Conservation (phyloP, 2,329 filamentous ascomycete species). For the Pyrenochaeta sp. region DNA sequence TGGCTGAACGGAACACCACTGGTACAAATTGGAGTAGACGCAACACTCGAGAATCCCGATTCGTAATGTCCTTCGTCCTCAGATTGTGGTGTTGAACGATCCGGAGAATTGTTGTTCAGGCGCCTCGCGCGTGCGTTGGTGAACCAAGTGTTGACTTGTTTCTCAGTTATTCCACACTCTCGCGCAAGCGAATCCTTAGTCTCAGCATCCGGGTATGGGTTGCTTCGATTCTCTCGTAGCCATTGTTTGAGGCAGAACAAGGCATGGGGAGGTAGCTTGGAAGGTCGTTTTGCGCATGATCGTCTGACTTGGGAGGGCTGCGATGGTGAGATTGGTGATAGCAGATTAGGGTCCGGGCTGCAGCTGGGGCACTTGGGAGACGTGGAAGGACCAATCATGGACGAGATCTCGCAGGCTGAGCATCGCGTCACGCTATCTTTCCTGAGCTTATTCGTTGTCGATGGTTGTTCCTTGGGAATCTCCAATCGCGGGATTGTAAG, state of each 20-base stretch:
- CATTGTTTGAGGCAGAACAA: slow-evolving; percentile 36
- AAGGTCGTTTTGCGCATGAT: slow-evolving; percentile 36
- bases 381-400: slow-evolving; percentile 18
- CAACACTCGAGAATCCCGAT: slow-evolving; percentile 20
- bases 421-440: slow-evolving; percentile 17
- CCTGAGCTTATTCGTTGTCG: neutral
- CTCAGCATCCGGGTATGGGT: slow-evolving; percentile 41
- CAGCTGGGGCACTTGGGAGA: slow-evolving; percentile 23
- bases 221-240: slow-evolving; percentile 36
- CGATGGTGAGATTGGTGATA: slow-evolving; percentile 17
- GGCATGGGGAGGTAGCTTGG: slow-evolving; percentile 40
- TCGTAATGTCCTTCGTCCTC: slow-evolving; percentile 28
- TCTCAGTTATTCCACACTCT: slow-evolving; percentile 42
- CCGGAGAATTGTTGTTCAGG: slow-evolving; percentile 20
- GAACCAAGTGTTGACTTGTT: slow-evolving; percentile 47
- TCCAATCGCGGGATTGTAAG: slow-evolving; percentile 12
- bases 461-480: slow-evolving; percentile 12
- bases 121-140: slow-evolving; percentile 43
- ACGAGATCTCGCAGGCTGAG: slow-evolving; percentile 31
- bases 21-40: slow-evolving; percentile 11
- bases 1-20: slow-evolving; percentile 11
- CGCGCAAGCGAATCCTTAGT: slow-evolving; percentile 38
- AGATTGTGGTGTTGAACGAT: slow-evolving; percentile 14
- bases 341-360: slow-evolving; percentile 6
- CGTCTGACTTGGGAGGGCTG: slow-evolving; percentile 26